Evolutionary conservation across 2,329 filamentous ascomycete genomes (phyloP), one percentile per base, ranked within the genome.

Genomic region (Bipolaris gigantea): DNA sequence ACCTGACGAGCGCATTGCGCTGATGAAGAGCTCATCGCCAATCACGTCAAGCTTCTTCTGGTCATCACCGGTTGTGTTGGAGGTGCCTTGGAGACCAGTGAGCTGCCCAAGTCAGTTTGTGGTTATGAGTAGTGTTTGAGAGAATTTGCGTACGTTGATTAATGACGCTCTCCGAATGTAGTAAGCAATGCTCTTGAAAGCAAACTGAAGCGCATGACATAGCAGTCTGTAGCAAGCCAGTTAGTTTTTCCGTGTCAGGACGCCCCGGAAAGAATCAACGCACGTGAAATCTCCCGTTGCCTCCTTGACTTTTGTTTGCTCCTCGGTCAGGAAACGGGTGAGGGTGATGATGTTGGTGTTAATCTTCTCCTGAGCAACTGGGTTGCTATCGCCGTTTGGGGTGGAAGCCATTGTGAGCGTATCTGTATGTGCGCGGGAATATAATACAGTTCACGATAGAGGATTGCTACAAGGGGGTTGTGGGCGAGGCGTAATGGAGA

Each of bases 41-140:
- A 99, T 97, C 56, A 99, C 93, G 75, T 99, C 94, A 59, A 99
- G 90, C 81, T 99, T 99, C 86, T 99, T 99, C 77, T 99, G 94
- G 75, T 97, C 94, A 76, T 99, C 94, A 62, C 94, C 94, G 3
- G 94, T 97, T 49, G 83, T 90, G 79, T 99, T 99, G 63, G 92
- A 90, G 56, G 93, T 94, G 55, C 94, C 94, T 59, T 94, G 94
- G 44, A 99, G 86, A 57, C 94, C 94, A 48, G 91, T 95, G 58
- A 99, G 85, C 78, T 82, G 50, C 10, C 19, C 2, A n/a, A 6
- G 56, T 73, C 36, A 72, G 62, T 53, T 25, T 7, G 1, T 34
- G 44, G 42, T 18, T 30, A 30, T 25, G 27, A 0, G 27, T 15
- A 6, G 36, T 25, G 15, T 21, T 5, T 16, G n/a, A 13, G 4